These are phyloP conservation scores for Phalaenopsis equestris DNA, from an alignment of 106 monocot genomes.

Conservation along the genomic window DNA sequence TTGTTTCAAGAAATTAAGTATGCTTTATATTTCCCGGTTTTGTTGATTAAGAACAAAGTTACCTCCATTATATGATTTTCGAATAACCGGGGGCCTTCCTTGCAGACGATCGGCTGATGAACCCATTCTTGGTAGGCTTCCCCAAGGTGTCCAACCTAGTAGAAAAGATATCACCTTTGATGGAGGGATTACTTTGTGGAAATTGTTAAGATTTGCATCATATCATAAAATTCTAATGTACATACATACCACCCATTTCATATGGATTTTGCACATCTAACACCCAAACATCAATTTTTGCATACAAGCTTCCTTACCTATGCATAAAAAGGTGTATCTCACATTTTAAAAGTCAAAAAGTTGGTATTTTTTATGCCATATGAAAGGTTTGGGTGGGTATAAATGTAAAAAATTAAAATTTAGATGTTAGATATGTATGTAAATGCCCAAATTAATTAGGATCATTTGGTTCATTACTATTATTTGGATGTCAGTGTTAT, in stretches of 20 bases:
- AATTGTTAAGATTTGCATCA: not conserved
- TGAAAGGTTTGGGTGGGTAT: too few species aligned
- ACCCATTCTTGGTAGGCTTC: conserved; percentile 82
- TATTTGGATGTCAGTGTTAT: not conserved
- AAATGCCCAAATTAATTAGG: not conserved
- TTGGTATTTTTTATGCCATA: too few species aligned
- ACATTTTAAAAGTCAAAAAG: too few species aligned
- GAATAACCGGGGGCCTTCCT: conserved; percentile 78
- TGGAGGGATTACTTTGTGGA: not conserved
- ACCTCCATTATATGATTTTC: conserved; percentile 40
- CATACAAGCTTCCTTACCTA: too few species aligned
- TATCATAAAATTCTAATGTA: too few species aligned
- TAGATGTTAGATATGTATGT: too few species aligned
- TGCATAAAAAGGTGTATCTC: too few species aligned
- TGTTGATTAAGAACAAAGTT: not conserved
- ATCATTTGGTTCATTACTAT: not conserved
- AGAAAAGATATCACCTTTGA: not conserved
- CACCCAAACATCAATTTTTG: too few species aligned
- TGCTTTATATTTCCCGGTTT: not conserved
- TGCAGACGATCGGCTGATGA: conserved; percentile 75
- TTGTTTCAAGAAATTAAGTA: not conserved
- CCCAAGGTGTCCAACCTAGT: conserved; percentile 74
- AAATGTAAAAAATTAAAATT: too few species aligned
- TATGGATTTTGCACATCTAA: too few species aligned
- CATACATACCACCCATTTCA: too few species aligned